Evolutionary conservation across 208 protist genomes (phyloP).

Genomic region (Trichomonas vaginalis): DNA sequence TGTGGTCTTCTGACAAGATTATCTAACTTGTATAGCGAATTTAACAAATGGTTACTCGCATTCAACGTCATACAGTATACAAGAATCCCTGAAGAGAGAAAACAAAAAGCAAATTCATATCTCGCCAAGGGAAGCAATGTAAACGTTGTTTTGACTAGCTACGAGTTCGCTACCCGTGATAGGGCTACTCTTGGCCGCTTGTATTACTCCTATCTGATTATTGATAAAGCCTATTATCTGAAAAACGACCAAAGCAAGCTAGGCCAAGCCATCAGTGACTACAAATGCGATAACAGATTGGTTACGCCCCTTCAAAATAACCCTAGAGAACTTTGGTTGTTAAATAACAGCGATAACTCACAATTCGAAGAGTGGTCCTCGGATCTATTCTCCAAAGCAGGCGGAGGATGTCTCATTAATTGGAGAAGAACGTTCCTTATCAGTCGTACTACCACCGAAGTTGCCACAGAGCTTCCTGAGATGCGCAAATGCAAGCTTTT

Average conservation of each 20-base stretch:
- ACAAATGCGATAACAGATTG: constrained; percentile 65
- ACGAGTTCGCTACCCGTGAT: neutral
- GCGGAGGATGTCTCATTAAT: constrained; percentile 48
- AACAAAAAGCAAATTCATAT: neutral
- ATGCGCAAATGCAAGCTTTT: constrained; percentile 61
- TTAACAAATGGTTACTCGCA: constrained; percentile 46
- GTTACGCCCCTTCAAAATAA: constrained; percentile 86
- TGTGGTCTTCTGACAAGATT: constrained; percentile 52
- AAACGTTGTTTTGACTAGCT: constrained; percentile 12
- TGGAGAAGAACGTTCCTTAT: constrained; percentile 68
- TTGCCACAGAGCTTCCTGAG: constrained; percentile 74
- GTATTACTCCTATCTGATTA: neutral
- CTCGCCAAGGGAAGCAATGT: neutral
- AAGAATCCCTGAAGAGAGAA: neutral
- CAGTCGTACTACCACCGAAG: constrained; percentile 84
- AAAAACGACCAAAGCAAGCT: constrained; percentile 78
- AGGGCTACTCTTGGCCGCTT: neutral
- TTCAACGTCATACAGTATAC: constrained; percentile 25
- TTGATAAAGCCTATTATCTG: constrained; percentile 60
- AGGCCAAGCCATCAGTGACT: constrained; percentile 71
- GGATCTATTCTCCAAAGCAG: constrained; percentile 73
- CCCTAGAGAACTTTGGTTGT: constrained; percentile 89
- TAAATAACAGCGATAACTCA: constrained; percentile 73
- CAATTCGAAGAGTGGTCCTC: constrained; percentile 89
- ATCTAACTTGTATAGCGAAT: constrained; percentile 37